Conservation (phyloP, 371 early-diverging fungal genomes). For the Syncephalis plumigaleata region DNA sequence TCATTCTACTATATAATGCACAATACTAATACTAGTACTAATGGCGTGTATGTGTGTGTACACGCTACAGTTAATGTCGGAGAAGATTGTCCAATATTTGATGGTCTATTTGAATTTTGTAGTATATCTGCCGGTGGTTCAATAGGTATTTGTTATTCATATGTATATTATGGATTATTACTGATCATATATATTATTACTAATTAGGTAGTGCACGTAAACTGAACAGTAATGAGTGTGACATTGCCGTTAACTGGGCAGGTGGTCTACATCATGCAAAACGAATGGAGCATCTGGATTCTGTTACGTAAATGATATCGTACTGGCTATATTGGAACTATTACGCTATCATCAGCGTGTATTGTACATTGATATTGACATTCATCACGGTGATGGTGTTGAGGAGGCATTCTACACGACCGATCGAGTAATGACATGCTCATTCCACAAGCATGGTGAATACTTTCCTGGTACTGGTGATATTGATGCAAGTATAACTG, state of each 20-base stretch:
- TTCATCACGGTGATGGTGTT: constrained; percentile 99
- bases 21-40: not conserved
- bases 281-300: constrained; percentile 92
- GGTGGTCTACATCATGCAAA: constrained; percentile 99
- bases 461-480: constrained; percentile 98
- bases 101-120: constrained; percentile 93
- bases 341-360: constrained; percentile 88
- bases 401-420: constrained; percentile 99
- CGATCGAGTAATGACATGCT: constrained; percentile 97
- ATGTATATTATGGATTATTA: not conserved
- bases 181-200: not conserved
- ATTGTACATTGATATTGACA: constrained; percentile 98
- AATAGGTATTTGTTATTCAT: constrained; percentile 36
- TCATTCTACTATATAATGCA: not conserved
- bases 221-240: constrained; percentile 76
- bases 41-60: too few species aligned
- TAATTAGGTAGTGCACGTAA: constrained; percentile 69
- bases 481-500: constrained; percentile 31
- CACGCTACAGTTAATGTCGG: constrained; percentile 31
- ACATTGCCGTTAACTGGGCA: constrained; percentile 97
- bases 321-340: constrained; percentile 90
- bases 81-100: constrained; percentile 97
- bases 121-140: constrained; percentile 89
- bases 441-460: constrained; percentile 98
- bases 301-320: constrained; percentile 99